phyloP scores from a whole-genome alignment of 768 basidiomycete genomes.

The Galerina marginata region DNA sequence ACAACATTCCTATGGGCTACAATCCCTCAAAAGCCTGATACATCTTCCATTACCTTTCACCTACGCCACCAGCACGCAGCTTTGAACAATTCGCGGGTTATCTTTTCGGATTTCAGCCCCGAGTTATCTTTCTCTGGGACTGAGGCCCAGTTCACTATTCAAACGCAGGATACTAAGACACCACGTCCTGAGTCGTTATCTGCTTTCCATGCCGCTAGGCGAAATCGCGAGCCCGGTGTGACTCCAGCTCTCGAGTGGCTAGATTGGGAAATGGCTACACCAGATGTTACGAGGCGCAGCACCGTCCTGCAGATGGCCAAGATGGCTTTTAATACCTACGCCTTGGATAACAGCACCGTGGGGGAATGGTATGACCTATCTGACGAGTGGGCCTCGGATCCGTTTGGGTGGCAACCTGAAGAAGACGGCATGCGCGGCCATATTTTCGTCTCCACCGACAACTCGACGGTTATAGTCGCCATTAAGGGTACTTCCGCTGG shows the following conservation, averaged over 20 bases:
- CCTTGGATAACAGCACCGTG: slow-evolving; percentile 42
- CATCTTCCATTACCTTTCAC: slow-evolving; percentile 54
- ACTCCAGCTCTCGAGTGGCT: slow-evolving; percentile 62
- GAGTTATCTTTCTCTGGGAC: slow-evolving; percentile 26
- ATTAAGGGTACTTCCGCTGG: slow-evolving; percentile 94
- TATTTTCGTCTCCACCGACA: slow-evolving; percentile 83
- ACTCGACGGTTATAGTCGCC: slow-evolving; percentile 84
- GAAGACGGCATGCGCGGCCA: slow-evolving; percentile 94
- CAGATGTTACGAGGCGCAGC: slow-evolving; percentile 74
- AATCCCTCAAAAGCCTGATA: slow-evolving; percentile 32
- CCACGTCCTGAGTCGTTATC: slow-evolving; percentile 52
- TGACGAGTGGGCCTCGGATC: slow-evolving; percentile 59
- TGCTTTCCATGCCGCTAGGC: slow-evolving; percentile 43
- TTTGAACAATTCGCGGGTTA: slow-evolving; percentile 54
- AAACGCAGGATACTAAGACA: slow-evolving; percentile 42
- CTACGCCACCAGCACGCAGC: slow-evolving; percentile 71
- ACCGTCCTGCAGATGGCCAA: slow-evolving; percentile 81
- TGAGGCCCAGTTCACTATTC: slow-evolving; percentile 45
- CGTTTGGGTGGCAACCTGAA: slow-evolving; percentile 90
- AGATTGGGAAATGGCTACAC: slow-evolving; percentile 64
- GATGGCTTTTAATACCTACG: slow-evolving; percentile 90
- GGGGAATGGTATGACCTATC: slow-evolving; percentile 76
- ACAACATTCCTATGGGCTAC: slow-evolving; percentile 46
- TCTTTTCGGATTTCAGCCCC: slow-evolving; percentile 60
- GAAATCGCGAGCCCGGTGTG: slow-evolving; percentile 37